Percentiles rank a stretch among this genome's conserved stretches.
phyloP scores from a whole-genome alignment of 2,329 filamentous ascomycete species.

The Alternaria brassicae region DNA sequence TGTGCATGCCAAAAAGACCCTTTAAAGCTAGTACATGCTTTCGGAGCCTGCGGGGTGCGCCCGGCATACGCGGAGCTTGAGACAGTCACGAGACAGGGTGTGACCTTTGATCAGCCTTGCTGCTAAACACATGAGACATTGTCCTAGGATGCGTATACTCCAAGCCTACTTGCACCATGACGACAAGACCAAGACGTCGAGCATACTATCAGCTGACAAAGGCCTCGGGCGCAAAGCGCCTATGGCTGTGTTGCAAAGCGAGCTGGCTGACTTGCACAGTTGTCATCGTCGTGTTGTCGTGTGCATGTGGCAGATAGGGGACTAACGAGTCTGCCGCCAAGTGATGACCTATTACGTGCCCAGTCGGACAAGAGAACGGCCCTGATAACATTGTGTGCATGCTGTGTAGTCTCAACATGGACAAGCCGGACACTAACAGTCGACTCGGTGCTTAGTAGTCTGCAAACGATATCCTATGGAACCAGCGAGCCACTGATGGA shows the following conservation, averaged over 20 bases:
- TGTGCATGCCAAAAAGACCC: not conserved
- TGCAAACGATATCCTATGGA: constrained; percentile 3
- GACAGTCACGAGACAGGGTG: constrained; percentile 19
- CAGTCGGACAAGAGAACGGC: constrained; percentile 16
- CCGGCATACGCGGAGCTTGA: constrained; percentile 13
- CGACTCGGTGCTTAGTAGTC: constrained; percentile 4
- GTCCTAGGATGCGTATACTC: not conserved
- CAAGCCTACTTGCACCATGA: not conserved
- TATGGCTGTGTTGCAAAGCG: constrained; percentile 15
- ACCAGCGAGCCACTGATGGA: constrained; percentile 17
- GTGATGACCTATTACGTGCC: constrained; percentile 11
- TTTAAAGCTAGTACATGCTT: not conserved
- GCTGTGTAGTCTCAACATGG: constrained; percentile 12
- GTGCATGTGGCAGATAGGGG: constrained; percentile 1
- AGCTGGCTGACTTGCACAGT: not conserved
- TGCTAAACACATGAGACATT: constrained; percentile 7
- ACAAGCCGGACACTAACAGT: constrained; percentile 21
- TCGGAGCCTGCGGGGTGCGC: not conserved
- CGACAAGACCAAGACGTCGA: not conserved
- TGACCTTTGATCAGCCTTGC: constrained; percentile 13
- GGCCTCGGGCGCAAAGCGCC: constrained; percentile 4
- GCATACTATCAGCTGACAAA: constrained; percentile 2
- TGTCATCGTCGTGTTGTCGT: not conserved
- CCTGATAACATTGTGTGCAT: constrained; percentile 5
- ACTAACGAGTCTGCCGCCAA: constrained; percentile 7